phyloP scores from a whole-genome alignment of 257 asterid genomes.

The Fraxinus americana region DNA sequence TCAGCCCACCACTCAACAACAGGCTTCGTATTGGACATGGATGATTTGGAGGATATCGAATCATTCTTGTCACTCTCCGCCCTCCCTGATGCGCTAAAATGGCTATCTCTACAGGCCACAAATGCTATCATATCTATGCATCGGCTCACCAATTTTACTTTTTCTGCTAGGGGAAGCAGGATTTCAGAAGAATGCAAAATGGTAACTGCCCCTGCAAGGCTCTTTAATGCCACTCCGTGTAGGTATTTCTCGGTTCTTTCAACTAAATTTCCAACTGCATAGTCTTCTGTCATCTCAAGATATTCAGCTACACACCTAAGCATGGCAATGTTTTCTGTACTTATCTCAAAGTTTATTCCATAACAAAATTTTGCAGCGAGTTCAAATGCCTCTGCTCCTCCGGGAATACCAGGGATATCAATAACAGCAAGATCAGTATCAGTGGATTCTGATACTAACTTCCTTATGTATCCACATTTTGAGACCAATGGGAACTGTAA shows the following conservation, averaged over 20 bases:
- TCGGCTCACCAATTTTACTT: conserved; percentile 67
- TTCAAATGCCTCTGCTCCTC: conserved; percentile 84
- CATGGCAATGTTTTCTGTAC: conserved; percentile 68
- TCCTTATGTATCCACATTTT: conserved; percentile 76
- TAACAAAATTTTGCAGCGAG: conserved; percentile 88
- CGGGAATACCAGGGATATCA: conserved; percentile 71
- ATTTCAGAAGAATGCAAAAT: conserved; percentile 62
- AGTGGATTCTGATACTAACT: conserved; percentile 49
- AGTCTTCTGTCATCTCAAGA: conserved; percentile 92
- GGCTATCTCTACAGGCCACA: conserved; percentile 71
- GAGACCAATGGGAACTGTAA: conserved; percentile 83
- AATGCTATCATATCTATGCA: conserved; percentile 73
- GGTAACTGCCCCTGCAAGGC: conserved; percentile 73
- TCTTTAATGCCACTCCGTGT: conserved; percentile 72
- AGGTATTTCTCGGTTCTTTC: conserved; percentile 64
- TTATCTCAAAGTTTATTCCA: conserved; percentile 77
- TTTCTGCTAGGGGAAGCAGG: conserved; percentile 70
- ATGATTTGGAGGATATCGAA: conserved; percentile 24
- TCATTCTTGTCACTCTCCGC: conserved; percentile 32
- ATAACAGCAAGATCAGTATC: conserved; percentile 46
- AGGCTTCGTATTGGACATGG: conserved; percentile 39
- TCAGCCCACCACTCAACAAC: conserved; percentile 90
- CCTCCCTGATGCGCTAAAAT: conserved; percentile 36
- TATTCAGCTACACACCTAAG: conserved; percentile 72
- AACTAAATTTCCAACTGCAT: conserved; percentile 60